A percentile compares a stretch with the other conserved stretches of the same genome.
Conservation (phyloP, 768 basidiomycete genomes). For the Coprinopsis sp. region DNA sequence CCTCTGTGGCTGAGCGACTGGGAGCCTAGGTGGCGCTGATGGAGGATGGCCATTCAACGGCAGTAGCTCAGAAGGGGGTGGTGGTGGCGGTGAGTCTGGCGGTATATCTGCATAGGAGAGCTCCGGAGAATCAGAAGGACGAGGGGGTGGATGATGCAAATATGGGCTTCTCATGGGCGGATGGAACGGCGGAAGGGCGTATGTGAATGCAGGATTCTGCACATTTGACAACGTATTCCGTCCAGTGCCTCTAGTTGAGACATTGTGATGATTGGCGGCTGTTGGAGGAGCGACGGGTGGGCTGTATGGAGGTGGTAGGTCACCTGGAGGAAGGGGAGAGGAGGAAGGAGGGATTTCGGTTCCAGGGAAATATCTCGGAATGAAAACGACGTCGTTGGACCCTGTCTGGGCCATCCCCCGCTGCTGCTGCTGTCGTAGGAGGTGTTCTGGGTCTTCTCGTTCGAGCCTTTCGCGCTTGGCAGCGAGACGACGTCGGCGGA, state of each 20-base stretch:
- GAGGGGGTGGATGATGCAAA: constrained; percentile 8
- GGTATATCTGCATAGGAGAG: constrained; percentile 30
- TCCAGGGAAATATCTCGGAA: constrained; percentile 56
- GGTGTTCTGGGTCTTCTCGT: constrained; percentile 4
- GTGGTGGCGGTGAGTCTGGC: constrained; percentile 22
- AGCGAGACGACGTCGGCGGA: constrained; percentile 38
- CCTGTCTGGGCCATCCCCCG: constrained; percentile 16
- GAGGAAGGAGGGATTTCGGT: constrained; percentile 36
- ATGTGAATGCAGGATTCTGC: no score
- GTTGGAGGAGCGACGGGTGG: no score
- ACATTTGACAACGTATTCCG: no score
- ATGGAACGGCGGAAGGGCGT: no score
- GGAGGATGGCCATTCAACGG: no score
- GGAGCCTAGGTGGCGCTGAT: no score
- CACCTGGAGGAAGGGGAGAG: no score
- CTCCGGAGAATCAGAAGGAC: constrained; percentile 2
- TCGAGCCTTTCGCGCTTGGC: constrained; percentile 32
- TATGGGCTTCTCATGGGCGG: constrained; percentile 16
- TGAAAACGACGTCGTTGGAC: constrained; percentile 45
- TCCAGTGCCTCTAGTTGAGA: no score
- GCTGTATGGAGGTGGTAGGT: no score
- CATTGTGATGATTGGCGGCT: no score
- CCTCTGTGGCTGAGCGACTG: no score
- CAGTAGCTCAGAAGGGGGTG: no score
- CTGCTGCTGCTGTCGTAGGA: constrained; percentile 8